Percentiles rank a stretch among this genome's conserved stretches.
Evolutionary conservation across 371 early-diverging fungal genomes (phyloP).

Genomic region (Mortierella sp.): DNA sequence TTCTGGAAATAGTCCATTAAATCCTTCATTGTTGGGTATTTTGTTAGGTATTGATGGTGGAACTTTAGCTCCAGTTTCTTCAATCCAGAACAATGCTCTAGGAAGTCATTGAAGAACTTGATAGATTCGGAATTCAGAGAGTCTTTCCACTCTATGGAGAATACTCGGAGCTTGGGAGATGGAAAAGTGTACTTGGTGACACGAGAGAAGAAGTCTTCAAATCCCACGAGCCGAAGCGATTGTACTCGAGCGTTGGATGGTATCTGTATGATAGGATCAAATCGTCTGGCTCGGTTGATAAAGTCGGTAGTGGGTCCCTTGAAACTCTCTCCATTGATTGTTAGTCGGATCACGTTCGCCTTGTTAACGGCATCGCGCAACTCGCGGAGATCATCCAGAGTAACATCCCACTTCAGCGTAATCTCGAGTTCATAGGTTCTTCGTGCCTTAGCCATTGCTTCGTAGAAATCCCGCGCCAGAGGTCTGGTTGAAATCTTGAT

Average conservation of each 20-base stretch:
- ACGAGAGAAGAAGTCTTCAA: conserved; percentile 1
- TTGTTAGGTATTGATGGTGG: no score
- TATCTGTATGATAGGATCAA: conserved; percentile 6
- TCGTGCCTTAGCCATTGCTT: conserved; percentile 2
- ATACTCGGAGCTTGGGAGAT: no score
- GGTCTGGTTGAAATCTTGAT: not conserved
- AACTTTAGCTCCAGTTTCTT: no score
- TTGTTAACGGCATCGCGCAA: not conserved
- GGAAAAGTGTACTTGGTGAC: not conserved
- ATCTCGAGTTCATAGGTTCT: conserved; percentile 1
- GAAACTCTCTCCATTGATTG: not conserved
- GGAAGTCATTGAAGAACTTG: no score
- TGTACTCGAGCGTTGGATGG: conserved; percentile 5
- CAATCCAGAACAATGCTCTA: no score
- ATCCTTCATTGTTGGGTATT: no score
- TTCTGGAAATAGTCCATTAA: no score
- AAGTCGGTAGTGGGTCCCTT: not conserved
- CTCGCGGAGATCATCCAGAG: conserved; percentile 9
- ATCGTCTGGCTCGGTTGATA: conserved; percentile 10
- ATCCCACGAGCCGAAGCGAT: not conserved
- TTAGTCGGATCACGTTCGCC: conserved; percentile 1
- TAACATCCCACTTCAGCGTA: conserved; percentile 4
- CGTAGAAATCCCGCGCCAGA: conserved; percentile 8
- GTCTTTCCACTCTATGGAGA: no score
- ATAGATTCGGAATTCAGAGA: no score